Evolutionary conservation across 208 protist species (phyloP).

Genomic region (Leptomonas pyrrhocoris): DNA sequence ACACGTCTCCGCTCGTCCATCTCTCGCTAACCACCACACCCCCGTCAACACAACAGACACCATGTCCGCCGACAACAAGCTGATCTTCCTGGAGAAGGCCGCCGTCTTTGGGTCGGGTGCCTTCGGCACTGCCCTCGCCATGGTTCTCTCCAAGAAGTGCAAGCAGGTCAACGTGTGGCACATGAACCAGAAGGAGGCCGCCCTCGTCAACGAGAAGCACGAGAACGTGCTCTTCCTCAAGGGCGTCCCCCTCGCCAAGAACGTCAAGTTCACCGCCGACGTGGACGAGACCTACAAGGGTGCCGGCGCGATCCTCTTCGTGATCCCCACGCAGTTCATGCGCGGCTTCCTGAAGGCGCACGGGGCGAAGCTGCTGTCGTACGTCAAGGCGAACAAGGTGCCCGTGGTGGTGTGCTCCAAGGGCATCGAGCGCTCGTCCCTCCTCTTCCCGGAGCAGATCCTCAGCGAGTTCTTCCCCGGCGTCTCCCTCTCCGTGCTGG

Average conservation of each 20-base stretch:
- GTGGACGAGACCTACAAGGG: slow-evolving; percentile 47
- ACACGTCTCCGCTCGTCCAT: not conserved
- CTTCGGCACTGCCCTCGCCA: slow-evolving; percentile 82
- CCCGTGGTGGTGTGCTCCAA: slow-evolving; percentile 83
- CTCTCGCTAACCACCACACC: not conserved
- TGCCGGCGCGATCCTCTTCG: slow-evolving; percentile 81
- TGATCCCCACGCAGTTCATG: slow-evolving; percentile 88
- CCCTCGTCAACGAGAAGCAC: slow-evolving; percentile 62
- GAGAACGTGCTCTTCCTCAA: slow-evolving; percentile 87
- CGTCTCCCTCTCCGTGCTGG: slow-evolving; percentile 67
- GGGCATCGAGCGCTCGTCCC: slow-evolving; percentile 82
- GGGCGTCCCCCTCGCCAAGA: slow-evolving; percentile 57
- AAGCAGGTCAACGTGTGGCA: slow-evolving; percentile 78
- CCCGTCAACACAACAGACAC: no score
- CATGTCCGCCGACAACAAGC: slow-evolving; percentile 29
- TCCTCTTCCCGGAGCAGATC: slow-evolving; percentile 85
- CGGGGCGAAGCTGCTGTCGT: slow-evolving; percentile 38
- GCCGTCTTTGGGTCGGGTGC: slow-evolving; percentile 84
- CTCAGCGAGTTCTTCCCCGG: slow-evolving; percentile 71
- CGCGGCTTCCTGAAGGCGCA: slow-evolving; percentile 73
- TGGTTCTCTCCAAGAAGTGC: slow-evolving; percentile 71
- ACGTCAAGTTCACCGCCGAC: slow-evolving; percentile 68
- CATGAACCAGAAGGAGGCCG: slow-evolving; percentile 63
- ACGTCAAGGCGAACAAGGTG: slow-evolving; percentile 45
- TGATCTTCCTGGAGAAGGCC: slow-evolving; percentile 62